Evolutionary conservation across 768 basidiomycete genomes (phyloP).

Genomic region (Termitomyces sp.): DNA sequence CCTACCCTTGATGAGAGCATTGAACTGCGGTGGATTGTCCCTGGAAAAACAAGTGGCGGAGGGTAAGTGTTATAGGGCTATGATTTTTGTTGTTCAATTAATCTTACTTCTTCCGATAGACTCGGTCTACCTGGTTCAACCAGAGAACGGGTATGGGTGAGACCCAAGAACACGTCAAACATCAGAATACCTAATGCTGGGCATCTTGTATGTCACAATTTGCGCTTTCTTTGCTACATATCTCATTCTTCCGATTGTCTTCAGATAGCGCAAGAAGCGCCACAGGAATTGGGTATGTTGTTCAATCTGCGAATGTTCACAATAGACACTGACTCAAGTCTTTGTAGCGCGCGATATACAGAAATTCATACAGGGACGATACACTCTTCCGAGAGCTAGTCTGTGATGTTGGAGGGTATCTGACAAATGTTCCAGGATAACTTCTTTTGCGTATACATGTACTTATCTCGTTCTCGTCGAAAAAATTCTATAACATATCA

Average conservation of each 20-base stretch:
- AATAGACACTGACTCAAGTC: background rate
- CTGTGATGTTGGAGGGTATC: background rate
- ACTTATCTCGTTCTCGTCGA: no score
- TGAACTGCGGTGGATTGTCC: slow-evolving; percentile 50
- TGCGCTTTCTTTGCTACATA: background rate
- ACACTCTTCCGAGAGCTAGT: slow-evolving; percentile 1
- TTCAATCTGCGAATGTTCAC: background rate
- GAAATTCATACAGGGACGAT: slow-evolving; percentile 7
- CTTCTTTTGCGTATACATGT: no score
- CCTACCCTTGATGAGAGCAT: slow-evolving; percentile 44
- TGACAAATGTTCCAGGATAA: background rate
- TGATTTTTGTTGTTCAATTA: background rate
- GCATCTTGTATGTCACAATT: slow-evolving; percentile 32
- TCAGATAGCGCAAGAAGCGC: slow-evolving; percentile 38
- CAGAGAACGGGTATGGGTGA: slow-evolving; percentile 35
- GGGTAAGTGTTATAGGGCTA: slow-evolving; percentile 25
- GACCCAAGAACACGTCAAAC: slow-evolving; percentile 36
- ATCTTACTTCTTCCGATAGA: slow-evolving; percentile 5
- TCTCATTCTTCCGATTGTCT: background rate
- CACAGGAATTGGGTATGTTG: slow-evolving; percentile 23
- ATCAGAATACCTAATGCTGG: slow-evolving; percentile 31
- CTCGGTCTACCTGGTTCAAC: slow-evolving; percentile 29
- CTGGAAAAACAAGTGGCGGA: slow-evolving; percentile 29
- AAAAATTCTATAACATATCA: no score
- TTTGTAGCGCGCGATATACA: slow-evolving; percentile 10